Evolutionary conservation across 179 eudicot genomes (phyloP), one percentile per base, ranked within the genome.

Genomic region (Silene vulgaris): DNA sequence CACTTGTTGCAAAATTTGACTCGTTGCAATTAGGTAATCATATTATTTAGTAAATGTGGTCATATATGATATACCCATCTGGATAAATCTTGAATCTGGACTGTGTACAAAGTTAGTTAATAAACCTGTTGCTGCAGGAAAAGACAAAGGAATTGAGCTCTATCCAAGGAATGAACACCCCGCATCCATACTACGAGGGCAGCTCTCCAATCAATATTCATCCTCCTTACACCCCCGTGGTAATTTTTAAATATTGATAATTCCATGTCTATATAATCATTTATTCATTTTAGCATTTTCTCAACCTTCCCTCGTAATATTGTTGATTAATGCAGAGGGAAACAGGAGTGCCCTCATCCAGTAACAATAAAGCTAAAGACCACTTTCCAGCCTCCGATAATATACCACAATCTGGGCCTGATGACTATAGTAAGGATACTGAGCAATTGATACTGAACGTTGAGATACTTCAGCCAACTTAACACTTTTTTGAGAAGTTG

Each of bases 111-210:
- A 20, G 26, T 37, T 35, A 32, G 26, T 67, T n/a, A 67, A 7
- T 35, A 35, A 17, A 37, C 71, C 50, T 45, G 48, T 62, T 57
- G 48, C 52, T 74, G 59, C 79, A 89, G 93, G 90, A 85, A 56
- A 84, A 74, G 72, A 73, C 84, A 40, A 84, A 74, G 73, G 90
- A 90, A 65, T 71, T 88, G 77, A 86, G 73, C 64, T 74, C 87
- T 48, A 45, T 81, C 79, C 71, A 65, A 40, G 90, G 86, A 75
- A 74, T 63, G 74, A 78, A 84, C 74, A 72, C 83, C 72, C 70
- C 60, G 77, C 82, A 74, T 75, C 77, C 68, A 56, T 83, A 76
- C 80, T 35, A 57, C 54, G 84, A 86, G 43, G 85, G 79, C 40
- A 64, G 5, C 66, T 76, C 85, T 68, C 83, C 74, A 68, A 75